phyloP scores from a whole-genome alignment of 2,329 filamentous ascomycete genomes.

The Fusarium armeniacum region DNA sequence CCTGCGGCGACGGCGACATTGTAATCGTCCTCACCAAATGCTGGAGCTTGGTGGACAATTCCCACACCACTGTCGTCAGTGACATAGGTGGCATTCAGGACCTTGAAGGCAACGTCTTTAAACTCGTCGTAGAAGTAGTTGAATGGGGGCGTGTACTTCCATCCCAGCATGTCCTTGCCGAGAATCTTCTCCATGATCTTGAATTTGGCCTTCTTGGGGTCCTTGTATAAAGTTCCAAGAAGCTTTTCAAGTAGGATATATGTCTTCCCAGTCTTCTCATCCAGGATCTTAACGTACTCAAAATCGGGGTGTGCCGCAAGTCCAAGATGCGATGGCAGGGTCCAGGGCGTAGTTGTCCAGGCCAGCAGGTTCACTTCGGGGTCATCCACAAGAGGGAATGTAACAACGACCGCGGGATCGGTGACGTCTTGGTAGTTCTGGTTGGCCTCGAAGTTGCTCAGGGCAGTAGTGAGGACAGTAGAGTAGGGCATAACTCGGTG shows the following conservation, averaged over 20 bases:
- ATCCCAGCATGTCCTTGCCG: constrained; percentile 87
- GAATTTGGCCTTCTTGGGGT: constrained; percentile 95
- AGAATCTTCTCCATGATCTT: constrained; percentile 83
- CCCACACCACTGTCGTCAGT: constrained; percentile 92
- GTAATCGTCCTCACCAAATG: constrained; percentile 97
- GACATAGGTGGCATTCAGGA: constrained; percentile 88
- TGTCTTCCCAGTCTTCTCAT: constrained; percentile 84
- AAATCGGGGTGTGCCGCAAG: constrained; percentile 85
- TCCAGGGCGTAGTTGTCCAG: constrained; percentile 93
- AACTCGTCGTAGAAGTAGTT: constrained; percentile 92
- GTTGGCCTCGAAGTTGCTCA: constrained; percentile 93
- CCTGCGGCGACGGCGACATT: constrained; percentile 81
- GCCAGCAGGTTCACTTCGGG: constrained; percentile 81
- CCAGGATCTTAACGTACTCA: constrained; percentile 88
- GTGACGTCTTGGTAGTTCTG: constrained; percentile 96
- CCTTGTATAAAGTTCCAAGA: constrained; percentile 88
- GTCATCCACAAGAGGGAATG: constrained; percentile 86
- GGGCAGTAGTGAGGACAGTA: constrained; percentile 86
- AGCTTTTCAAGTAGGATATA: constrained; percentile 89
- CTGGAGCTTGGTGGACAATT: constrained; percentile 93
- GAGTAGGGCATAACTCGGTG: constrained; percentile 97
- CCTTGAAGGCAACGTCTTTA: constrained; percentile 85
- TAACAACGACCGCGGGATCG: constrained; percentile 89
- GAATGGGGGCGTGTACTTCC: constrained; percentile 91
- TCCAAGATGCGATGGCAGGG: constrained; percentile 83